Percentiles rank a stretch among this genome's conserved stretches.
Conservation (phyloP, 495 filamentous ascomycete species). For the Halenospora varia region DNA sequence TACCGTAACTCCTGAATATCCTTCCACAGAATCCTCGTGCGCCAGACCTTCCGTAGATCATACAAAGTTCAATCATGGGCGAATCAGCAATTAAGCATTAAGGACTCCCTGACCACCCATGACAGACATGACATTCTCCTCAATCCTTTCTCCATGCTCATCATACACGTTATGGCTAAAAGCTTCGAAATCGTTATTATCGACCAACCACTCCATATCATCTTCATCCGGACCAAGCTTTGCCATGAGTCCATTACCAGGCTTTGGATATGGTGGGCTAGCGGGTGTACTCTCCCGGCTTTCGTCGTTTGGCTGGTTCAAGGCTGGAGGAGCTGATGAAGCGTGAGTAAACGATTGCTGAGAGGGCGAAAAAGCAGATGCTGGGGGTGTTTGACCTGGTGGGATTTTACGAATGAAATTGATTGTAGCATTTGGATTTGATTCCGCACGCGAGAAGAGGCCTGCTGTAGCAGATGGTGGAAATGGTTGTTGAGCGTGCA, state of each 20-base stretch:
- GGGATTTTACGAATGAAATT: conserved; percentile 37
- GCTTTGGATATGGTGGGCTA: conserved; percentile 61
- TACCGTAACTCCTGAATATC: no score
- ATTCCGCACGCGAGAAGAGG: conserved; percentile 35
- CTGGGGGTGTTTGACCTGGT: conserved; percentile 16
- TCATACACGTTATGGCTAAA: conserved; percentile 49
- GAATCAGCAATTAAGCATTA: neutral
- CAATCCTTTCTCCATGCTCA: conserved; percentile 15
- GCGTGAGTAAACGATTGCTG: conserved; percentile 5
- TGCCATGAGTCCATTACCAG: conserved; percentile 52
- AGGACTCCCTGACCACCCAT: neutral
- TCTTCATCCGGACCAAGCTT: conserved; percentile 39
- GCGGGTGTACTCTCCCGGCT: conserved; percentile 32
- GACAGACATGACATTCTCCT: conserved; percentile 5
- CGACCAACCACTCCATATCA: conserved; percentile 40
- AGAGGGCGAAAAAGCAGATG: conserved; percentile 6
- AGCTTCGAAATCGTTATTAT: conserved; percentile 47
- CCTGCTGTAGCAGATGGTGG: conserved; percentile 30
- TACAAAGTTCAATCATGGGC: neutral
- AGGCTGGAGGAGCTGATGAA: conserved; percentile 12
- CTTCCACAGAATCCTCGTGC: no score
- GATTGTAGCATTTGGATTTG: conserved; percentile 32
- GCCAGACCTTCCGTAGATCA: neutral
- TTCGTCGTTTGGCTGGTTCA: conserved; percentile 12
- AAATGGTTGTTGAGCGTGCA: conserved; percentile 30